These are phyloP conservation scores for Collybia mongolica DNA, from an alignment of 768 basidiomycete species.

Conservation along the genomic window DNA sequence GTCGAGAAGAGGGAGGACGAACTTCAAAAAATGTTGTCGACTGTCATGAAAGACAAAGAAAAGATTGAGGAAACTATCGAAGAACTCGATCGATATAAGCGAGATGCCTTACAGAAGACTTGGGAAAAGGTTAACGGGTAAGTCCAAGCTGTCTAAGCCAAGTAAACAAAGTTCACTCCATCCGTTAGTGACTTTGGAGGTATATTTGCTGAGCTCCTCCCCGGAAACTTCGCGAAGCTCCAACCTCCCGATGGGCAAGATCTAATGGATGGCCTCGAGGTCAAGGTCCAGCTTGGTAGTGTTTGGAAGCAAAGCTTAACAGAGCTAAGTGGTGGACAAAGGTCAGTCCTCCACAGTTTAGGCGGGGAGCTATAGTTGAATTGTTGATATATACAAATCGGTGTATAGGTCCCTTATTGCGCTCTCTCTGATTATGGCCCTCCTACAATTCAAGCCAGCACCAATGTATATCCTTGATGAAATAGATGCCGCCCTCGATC, in stretches of 20 bases:
- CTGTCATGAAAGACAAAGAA: constrained; percentile 87
- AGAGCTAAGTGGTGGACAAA: constrained; percentile 94
- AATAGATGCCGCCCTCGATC: constrained; percentile 95
- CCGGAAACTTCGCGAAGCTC: constrained; percentile 94
- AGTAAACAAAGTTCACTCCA: background rate
- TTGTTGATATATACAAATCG: too few relatives aligned
- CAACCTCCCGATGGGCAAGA: constrained; percentile 93
- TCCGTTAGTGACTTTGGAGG: constrained; percentile 83
- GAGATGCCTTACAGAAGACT: constrained; percentile 89
- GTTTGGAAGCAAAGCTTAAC: constrained; percentile 99
- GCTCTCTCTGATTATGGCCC: constrained; percentile 95
- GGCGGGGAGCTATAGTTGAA: background rate
- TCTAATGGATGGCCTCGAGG: constrained; percentile 92
- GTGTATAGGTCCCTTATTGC: constrained; percentile 86
- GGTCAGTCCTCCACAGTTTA: constrained; percentile 46
- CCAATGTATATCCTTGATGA: constrained; percentile 99
- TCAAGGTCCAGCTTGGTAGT: constrained; percentile 91
- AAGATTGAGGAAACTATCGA: constrained; percentile 95
- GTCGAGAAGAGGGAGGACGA: constrained; percentile 91
- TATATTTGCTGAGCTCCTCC: constrained; percentile 93
- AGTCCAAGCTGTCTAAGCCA: constrained; percentile 23
- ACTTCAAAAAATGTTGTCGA: constrained; percentile 85
- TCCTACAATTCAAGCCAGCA: constrained; percentile 98
- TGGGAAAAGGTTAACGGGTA: constrained; percentile 96
- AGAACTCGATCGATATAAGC: constrained; percentile 91